Conservation (phyloP, 208 protist genomes). For the Tritrichomonas musculus region DNA sequence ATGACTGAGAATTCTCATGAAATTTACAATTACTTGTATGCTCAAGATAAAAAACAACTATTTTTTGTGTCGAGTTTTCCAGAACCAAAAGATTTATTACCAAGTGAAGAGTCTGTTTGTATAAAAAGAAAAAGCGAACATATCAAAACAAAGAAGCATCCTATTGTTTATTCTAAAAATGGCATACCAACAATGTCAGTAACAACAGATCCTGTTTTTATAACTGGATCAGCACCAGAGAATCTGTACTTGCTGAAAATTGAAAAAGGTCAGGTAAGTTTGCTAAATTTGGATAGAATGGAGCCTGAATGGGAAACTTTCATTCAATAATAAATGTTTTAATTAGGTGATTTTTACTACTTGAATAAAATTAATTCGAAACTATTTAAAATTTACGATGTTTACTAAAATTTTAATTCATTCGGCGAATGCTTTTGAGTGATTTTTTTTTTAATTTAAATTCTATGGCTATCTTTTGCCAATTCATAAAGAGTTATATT, state of each 20-base stretch:
- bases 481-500: too few relatives aligned
- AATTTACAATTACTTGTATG: neutral
- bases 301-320: too few relatives aligned
- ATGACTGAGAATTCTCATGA: neutral
- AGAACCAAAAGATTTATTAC: neutral
- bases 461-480: too few relatives aligned
- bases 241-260: neutral
- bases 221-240: neutral
- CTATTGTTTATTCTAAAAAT: neutral
- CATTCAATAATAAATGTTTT: too few relatives aligned
- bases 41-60: neutral
- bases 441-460: too few relatives aligned
- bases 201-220: constrained; percentile 26
- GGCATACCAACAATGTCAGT: neutral
- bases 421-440: too few relatives aligned
- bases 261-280: too few relatives aligned
- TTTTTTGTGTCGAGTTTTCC: neutral
- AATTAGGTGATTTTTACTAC: too few relatives aligned
- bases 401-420: too few relatives aligned
- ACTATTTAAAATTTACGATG: too few relatives aligned
- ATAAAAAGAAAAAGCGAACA: neutral
- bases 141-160: neutral
- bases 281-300: too few relatives aligned
- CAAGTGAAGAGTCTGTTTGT: neutral
- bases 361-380: too few relatives aligned